Evolutionary conservation across 192 early-diverging fungal genomes (phyloP).

Genomic region (Phlyctochytrium arcticum): DNA sequence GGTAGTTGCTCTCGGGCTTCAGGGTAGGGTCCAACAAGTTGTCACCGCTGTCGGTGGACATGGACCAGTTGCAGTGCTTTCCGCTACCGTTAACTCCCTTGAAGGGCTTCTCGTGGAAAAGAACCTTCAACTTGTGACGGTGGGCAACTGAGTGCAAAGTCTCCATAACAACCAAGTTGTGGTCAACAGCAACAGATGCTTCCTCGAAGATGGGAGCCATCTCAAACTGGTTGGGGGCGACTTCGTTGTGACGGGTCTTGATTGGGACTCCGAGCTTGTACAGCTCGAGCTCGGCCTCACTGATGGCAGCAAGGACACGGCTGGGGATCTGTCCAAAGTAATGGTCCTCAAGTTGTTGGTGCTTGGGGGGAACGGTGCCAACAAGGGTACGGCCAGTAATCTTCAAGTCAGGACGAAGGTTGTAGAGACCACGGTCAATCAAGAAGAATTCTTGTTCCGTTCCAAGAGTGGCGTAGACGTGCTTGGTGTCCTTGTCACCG

Average conservation of each 20-base stretch:
- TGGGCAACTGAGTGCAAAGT: constrained; percentile 95
- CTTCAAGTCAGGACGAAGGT: constrained; percentile 93
- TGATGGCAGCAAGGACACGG: constrained; percentile 85
- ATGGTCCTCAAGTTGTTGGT: constrained; percentile 99
- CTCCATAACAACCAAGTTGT: constrained; percentile 98
- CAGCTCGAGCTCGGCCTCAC: constrained; percentile 92
- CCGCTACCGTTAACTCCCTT: constrained; percentile 98
- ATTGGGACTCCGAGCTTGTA: constrained; percentile 92
- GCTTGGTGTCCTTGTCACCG: constrained; percentile 70
- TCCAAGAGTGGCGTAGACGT: constrained; percentile 89
- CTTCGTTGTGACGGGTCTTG: constrained; percentile 99
- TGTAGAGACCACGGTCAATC: constrained; percentile 92
- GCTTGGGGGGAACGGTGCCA: constrained; percentile 90
- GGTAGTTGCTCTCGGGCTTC: constrained; percentile 97
- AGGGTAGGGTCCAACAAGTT: constrained; percentile 96
- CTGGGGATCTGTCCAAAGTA: constrained; percentile 98
- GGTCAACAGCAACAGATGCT: constrained; percentile 91
- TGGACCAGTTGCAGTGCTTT: constrained; percentile 99
- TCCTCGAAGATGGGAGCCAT: constrained; percentile 98
- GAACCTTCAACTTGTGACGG: constrained; percentile 89
- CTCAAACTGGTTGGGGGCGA: constrained; percentile 98
- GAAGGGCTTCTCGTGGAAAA: constrained; percentile 99
- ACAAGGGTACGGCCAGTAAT: constrained; percentile 92
- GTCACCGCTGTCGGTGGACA: constrained; percentile 90
- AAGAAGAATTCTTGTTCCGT: constrained; percentile 99